Base-by-base conservation (phyloP, 179 eudicot species). In the Spergularia azorica region DNA sequence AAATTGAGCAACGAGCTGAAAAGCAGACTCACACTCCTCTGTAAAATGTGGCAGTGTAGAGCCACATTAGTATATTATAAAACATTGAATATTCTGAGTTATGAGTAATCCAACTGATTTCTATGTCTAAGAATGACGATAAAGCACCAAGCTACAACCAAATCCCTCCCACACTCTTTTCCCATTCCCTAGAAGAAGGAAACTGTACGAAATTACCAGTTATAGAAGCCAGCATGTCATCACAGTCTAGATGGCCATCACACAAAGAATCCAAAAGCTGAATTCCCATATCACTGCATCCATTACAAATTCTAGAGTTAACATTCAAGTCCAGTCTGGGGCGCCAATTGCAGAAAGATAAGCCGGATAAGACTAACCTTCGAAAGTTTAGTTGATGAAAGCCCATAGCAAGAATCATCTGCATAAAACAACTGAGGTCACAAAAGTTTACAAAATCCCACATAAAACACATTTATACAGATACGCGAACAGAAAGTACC, bases 361-460 rank as follows among this genome's bases (percentile, higher is more conserved):
- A 66, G 26, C 70, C 57, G 54, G 12, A 68, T 57, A 20, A 6
- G 9, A n/a, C 14, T 48, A 64, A 94, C 98, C 96, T 94, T 70
- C 84, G 86, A 67, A 94, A 90, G 66, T 94, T 90, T 46, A 96
- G 89, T 80, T 96, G 88, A 87, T 96, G 96, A 80, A 96, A 88
- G 39, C 99, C 98, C 90, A 96, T 76, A 17, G 91, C 94, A 71
- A 89, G 88, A 81, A 94, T 72, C 82, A 89, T 86, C 99, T 96
- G 90, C 38, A 67, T 54, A 26, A 67, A 68, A 72, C 56, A 17
- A 17, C 26, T 6, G 14, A 8, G 56, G 36, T 63, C 46, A 75
- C 58, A 43, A 56, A 21, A 71, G 63, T 56, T 74, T 9, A 51
- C 56, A 63, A 62, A 69, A 50, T 0, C 3, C 67, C 2, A 54